These are phyloP conservation scores for Chaetomiaceae sp. DNA, from an alignment of 2,329 filamentous ascomycete species.

Conservation along the genomic window DNA sequence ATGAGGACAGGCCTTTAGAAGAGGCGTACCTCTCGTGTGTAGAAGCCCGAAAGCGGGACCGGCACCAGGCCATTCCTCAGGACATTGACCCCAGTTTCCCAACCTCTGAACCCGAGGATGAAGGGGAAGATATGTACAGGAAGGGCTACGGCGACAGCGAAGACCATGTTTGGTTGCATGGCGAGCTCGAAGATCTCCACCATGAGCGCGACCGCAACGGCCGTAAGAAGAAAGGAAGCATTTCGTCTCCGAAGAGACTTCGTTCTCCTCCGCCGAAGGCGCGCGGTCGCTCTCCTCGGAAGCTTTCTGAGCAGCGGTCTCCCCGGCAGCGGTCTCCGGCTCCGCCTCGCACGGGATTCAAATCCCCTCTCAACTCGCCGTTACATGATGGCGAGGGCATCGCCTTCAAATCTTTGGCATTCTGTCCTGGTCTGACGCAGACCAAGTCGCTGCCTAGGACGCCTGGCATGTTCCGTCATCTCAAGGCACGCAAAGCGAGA, in stretches of 20 bases:
- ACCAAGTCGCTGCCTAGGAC: constrained; percentile 85
- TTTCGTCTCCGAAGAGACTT: constrained; percentile 58
- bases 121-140: constrained; percentile 65
- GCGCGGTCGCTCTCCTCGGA: constrained; percentile 52
- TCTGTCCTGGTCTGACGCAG: constrained; percentile 64
- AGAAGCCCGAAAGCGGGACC: constrained; percentile 74
- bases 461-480: constrained; percentile 62
- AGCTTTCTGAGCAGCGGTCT: constrained; percentile 63
- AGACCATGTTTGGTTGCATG: constrained; percentile 64
- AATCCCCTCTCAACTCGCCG: constrained; percentile 47
- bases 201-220: constrained; percentile 52
- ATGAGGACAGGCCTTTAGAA: constrained; percentile 92
- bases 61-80: constrained; percentile 81
- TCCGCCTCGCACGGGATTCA: constrained; percentile 48
- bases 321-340: constrained; percentile 68
- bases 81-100: constrained; percentile 98
- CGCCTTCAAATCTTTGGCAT: constrained; percentile 43
- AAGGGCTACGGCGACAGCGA: constrained; percentile 60
- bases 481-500: constrained; percentile 35
- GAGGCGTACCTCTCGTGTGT: constrained; percentile 85
- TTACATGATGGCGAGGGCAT: constrained; percentile 39
- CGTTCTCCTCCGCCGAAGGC: constrained; percentile 51
- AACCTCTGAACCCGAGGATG: constrained; percentile 84
- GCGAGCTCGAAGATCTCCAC: constrained; percentile 63
- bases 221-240: constrained; percentile 47